Evolutionary conservation across 164 flowering plant genomes (phyloP).

Genomic region (Piper betle): DNA sequence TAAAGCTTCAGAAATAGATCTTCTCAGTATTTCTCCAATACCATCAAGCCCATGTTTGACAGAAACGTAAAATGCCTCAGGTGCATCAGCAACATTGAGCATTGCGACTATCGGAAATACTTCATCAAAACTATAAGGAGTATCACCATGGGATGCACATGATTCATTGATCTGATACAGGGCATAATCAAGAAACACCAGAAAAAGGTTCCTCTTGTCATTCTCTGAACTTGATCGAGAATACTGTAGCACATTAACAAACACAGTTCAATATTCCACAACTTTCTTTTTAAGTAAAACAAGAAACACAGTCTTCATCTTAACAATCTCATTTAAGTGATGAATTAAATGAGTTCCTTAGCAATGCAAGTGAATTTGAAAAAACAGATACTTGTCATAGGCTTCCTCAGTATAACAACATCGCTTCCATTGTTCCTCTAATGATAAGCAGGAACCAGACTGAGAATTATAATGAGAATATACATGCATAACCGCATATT

Average conservation of each 20-base stretch:
- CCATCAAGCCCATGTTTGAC: conserved; percentile 89
- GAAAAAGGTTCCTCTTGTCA: conserved; percentile 73
- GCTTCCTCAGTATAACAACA: not conserved
- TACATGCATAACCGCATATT: not conserved
- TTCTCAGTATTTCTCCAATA: conserved; percentile 66
- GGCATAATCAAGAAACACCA: conserved; percentile 81
- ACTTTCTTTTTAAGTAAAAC: too few species aligned
- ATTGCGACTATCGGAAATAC: conserved; percentile 59
- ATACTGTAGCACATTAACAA: conserved; percentile 42
- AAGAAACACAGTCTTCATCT: too few species aligned
- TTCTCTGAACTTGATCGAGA: conserved; percentile 65
- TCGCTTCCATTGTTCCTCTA: not conserved
- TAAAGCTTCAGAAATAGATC: conserved; percentile 61
- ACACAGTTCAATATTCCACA: not conserved
- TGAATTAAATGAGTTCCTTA: too few species aligned
- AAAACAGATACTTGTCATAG: not conserved
- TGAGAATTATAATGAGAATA: too few species aligned
- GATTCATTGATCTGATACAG: conserved; percentile 70
- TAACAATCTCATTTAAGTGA: too few species aligned
- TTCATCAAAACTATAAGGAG: conserved; percentile 65
- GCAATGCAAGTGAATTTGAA: too few species aligned
- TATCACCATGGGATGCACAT: conserved; percentile 45
- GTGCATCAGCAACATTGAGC: conserved; percentile 76
- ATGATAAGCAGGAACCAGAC: not conserved
- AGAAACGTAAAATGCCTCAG: conserved; percentile 88